phyloP scores from a whole-genome alignment of 148 eudicot species.

The Talinum fruticosum region DNA sequence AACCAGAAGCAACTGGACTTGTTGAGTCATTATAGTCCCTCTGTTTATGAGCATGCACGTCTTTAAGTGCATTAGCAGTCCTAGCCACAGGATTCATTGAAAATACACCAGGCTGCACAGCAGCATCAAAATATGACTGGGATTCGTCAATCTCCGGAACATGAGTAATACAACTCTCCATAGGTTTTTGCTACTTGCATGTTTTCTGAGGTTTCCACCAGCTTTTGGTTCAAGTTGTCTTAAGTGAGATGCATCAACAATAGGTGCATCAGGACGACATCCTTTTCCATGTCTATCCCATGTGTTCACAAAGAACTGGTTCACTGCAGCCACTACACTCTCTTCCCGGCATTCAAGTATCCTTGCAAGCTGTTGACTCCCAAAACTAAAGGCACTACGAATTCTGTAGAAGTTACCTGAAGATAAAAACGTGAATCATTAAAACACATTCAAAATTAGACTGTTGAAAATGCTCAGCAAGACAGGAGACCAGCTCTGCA shows the following conservation, averaged over 20 bases:
- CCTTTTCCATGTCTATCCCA: conserved; percentile 57
- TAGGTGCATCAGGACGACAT: conserved; percentile 42
- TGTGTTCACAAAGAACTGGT: conserved; percentile 55
- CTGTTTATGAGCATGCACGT: conserved; percentile 14
- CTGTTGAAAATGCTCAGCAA: not conserved
- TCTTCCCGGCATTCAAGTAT: conserved; percentile 47
- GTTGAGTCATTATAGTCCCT: conserved; percentile 16
- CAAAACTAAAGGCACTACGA: conserved; percentile 61
- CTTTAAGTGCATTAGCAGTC: conserved; percentile 17
- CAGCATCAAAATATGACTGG: conserved; percentile 5
- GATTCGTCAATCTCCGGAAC: conserved; percentile 15
- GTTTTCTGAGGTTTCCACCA: not conserved
- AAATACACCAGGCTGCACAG: conserved; percentile 8
- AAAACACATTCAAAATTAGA: not conserved
- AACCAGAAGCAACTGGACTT: conserved; percentile 19
- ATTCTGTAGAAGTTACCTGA: conserved; percentile 68
- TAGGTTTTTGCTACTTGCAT: not conserved
- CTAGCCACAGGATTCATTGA: conserved; percentile 13
- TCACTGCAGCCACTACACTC: conserved; percentile 41
- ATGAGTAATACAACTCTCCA: not conserved
- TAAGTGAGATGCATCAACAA: conserved; percentile 9
- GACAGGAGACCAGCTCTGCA: not conserved
- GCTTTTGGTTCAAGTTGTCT: conserved; percentile 15
- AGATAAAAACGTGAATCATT: not conserved
- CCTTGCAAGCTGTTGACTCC: conserved; percentile 50